These are phyloP conservation scores for Aspergillus proliferans DNA, from an alignment of 2,329 filamentous ascomycete genomes.

Conservation along the genomic window DNA sequence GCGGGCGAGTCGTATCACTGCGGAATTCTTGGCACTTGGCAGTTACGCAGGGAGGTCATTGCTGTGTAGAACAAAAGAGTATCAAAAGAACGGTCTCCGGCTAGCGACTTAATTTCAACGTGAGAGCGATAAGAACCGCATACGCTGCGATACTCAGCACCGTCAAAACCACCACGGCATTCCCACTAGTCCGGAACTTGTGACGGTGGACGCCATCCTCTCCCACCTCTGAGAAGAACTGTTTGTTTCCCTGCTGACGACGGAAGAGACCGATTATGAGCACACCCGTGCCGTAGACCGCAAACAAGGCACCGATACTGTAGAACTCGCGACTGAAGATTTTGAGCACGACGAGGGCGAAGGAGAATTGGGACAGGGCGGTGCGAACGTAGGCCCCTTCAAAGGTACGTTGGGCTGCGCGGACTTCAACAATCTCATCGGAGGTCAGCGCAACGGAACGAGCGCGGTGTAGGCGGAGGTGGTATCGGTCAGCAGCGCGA, in stretches of 20 bases:
- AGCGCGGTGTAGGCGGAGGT: slow-evolving; percentile 74
- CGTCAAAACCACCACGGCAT: slow-evolving; percentile 58
- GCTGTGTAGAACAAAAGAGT: not conserved
- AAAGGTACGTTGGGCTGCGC: slow-evolving; percentile 91
- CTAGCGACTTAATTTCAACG: slow-evolving; percentile 42
- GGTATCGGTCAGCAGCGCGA: slow-evolving; percentile 67
- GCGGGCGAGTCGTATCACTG: slow-evolving; percentile 7
- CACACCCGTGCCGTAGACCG: slow-evolving; percentile 80
- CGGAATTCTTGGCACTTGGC: slow-evolving; percentile 28
- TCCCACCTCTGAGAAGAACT: slow-evolving; percentile 67
- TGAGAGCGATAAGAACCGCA: slow-evolving; percentile 54
- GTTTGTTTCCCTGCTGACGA: slow-evolving; percentile 82
- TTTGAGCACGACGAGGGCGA: slow-evolving; percentile 87
- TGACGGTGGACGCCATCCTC: slow-evolving; percentile 56
- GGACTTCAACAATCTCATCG: slow-evolving; percentile 85
- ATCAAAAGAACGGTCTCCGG: no score
- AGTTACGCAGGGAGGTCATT: slow-evolving; percentile 21
- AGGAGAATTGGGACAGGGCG: slow-evolving; percentile 88
- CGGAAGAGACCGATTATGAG: slow-evolving; percentile 78
- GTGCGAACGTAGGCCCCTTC: slow-evolving; percentile 96
- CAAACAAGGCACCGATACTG: slow-evolving; percentile 90
- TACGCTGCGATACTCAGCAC: slow-evolving; percentile 58
- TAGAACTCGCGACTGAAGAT: slow-evolving; percentile 98
- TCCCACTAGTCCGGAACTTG: slow-evolving; percentile 60
- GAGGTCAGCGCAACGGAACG: slow-evolving; percentile 74